Evolutionary conservation across 345 rosid genomes (phyloP), one percentile per base, ranked within the genome.

Genomic region (Arabis alpina): DNA sequence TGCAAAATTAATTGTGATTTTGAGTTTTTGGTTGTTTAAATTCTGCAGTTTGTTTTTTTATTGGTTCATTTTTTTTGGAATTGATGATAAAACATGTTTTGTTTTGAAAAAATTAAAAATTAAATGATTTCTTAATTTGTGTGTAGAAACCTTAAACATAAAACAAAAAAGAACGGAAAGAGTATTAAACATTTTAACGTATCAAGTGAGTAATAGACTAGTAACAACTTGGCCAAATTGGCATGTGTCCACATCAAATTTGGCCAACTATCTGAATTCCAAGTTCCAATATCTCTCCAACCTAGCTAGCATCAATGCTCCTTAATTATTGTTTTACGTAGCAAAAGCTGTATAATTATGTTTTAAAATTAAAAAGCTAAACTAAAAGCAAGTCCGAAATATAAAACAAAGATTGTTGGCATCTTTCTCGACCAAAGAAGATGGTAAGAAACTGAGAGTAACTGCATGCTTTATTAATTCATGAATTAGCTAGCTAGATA

Each of bases 171-270:
- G n/a, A n/a, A n/a, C n/a, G n/a, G n/a, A n/a, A n/a, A n/a, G n/a
- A n/a, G n/a, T n/a, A 61, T 61, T 54, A 45, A 62, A 68, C 54
- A 61, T 39, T 45, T 43, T 8, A 42, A 66, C 32, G 55, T 57
- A 50, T 11, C 24, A 58, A 53, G 63, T 8, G 43, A 68, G 70
- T 47, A 37, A 75, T 61, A 54, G 11, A 53, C 9, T 53, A 67
- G 54, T 47, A 19, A 19, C 78, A 15, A 75, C 64, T 68, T 45
- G 78, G 70, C 70, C 73, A 75, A 60, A 61, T 68, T 61, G 78
- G 78, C 78, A 75, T 68, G 74, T 75, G 78, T 68, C 74, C 59
- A 39, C 69, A 68, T 75, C 78, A 68, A 56, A 68, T 61, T 75
- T 75, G 64, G 78, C 64, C 51, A 75, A 61, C 45, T 75, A 61